Conservation (phyloP, 345 rosid species). For the Crucihimalaya himalaica region DNA sequence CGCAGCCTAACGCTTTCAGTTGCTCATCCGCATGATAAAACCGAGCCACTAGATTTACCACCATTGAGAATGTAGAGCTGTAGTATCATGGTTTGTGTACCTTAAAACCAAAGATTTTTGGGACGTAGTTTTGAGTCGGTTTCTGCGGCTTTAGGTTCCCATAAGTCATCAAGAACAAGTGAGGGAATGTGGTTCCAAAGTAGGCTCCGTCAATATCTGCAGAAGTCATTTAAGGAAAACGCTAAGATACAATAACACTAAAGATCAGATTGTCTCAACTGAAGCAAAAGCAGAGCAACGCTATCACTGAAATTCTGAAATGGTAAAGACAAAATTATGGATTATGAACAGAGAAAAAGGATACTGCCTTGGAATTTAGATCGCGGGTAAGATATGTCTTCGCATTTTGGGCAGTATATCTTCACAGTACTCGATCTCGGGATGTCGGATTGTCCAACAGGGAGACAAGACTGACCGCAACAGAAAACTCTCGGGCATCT, state of each 20-base stretch:
- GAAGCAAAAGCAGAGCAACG: not conserved
- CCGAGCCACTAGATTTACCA: slow-evolving; percentile 10
- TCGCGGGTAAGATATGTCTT: slow-evolving; percentile 91
- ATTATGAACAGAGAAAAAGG: slow-evolving; percentile 23
- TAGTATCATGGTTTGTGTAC: slow-evolving; percentile 63
- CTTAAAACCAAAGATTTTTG: slow-evolving; percentile 91
- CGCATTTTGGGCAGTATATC: slow-evolving; percentile 90
- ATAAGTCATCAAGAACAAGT: slow-evolving; percentile 84
- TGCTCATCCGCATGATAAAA: slow-evolving; percentile 1
- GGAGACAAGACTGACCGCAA: slow-evolving; percentile 95
- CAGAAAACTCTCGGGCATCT: slow-evolving; percentile 97
- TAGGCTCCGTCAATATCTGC: slow-evolving; percentile 97
- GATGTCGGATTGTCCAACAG: slow-evolving; percentile 88
- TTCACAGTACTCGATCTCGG: slow-evolving; percentile 94
- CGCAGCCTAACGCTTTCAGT: not conserved
- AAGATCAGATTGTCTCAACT: not conserved
- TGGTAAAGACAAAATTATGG: not conserved
- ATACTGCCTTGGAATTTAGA: slow-evolving; percentile 99
- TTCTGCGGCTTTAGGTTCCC: slow-evolving; percentile 87
- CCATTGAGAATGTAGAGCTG: slow-evolving; percentile 3
- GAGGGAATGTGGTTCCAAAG: slow-evolving; percentile 94
- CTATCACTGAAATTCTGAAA: not conserved
- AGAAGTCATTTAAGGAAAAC: slow-evolving; percentile 42
- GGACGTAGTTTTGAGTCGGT: slow-evolving; percentile 68
- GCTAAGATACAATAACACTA: slow-evolving; percentile 28